These are phyloP conservation scores for Hymenoscyphus scutula DNA, from an alignment of 2,329 filamentous ascomycete species.

Conservation along the genomic window DNA sequence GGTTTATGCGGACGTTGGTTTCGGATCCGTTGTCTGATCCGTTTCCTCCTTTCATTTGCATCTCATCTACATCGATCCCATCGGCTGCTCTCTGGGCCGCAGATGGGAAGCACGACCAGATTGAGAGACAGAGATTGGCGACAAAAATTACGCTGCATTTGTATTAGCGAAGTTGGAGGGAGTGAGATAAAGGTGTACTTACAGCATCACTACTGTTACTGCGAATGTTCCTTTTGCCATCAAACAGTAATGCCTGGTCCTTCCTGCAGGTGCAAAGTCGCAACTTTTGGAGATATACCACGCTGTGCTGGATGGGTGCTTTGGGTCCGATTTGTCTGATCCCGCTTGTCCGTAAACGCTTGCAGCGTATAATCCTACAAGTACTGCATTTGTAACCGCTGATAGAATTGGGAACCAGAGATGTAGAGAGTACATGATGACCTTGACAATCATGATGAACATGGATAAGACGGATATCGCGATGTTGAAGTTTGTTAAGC, in stretches of 20 bases:
- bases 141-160: slow-evolving; percentile 56
- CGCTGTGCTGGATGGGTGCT: slow-evolving; percentile 58
- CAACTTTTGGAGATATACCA: slow-evolving; percentile 78
- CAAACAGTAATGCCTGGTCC: slow-evolving; percentile 57
- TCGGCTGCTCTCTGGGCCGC: slow-evolving; percentile 43
- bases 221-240: slow-evolving; percentile 68
- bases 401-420: slow-evolving; percentile 67
- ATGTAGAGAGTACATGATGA: slow-evolving; percentile 67
- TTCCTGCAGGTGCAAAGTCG: slow-evolving; percentile 53
- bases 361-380: slow-evolving; percentile 62
- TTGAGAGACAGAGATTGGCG: slow-evolving; percentile 55
- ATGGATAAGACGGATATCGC: slow-evolving; percentile 73
- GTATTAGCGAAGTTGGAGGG: slow-evolving; percentile 5
- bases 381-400: slow-evolving; percentile 53
- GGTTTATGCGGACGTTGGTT: slow-evolving; percentile 50
- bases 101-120: slow-evolving; percentile 52
- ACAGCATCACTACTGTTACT: slow-evolving; percentile 66
- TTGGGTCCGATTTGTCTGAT: slow-evolving; percentile 67
- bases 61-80: slow-evolving; percentile 52
- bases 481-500: slow-evolving; percentile 73
- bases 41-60: slow-evolving; percentile 33
- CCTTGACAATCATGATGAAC: slow-evolving; percentile 72
- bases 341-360: slow-evolving; percentile 70
- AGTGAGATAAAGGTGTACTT: slow-evolving; percentile 37
- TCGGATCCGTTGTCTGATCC: slow-evolving; percentile 47